A percentile compares a stretch with the other conserved stretches of the same genome.
Evolutionary conservation across 805 yeast species (phyloP).

Genomic region (Debaryomyces maramus): DNA sequence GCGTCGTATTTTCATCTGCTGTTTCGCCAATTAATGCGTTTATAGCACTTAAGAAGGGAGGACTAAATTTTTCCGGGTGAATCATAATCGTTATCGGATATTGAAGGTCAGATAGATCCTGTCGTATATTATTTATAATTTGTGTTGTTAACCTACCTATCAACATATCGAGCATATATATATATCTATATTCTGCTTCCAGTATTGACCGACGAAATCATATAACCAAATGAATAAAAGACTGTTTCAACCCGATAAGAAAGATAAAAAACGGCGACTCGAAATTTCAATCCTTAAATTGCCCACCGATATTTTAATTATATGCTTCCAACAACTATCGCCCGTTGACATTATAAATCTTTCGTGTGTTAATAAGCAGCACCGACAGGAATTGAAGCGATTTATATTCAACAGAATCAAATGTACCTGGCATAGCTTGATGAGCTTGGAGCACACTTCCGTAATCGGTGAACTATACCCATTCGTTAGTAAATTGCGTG

Average conservation of each 20-base stretch:
- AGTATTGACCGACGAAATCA: too few species aligned
- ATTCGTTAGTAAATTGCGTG: slow-evolving; percentile 25
- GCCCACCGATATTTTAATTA: slow-evolving; percentile 11
- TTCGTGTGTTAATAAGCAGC: slow-evolving; percentile 14
- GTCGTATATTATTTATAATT: slow-evolving; percentile 6
- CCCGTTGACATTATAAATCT: slow-evolving; percentile 12
- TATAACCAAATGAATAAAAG: neutral
- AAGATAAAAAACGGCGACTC: neutral
- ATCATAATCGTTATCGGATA: slow-evolving; percentile 18
- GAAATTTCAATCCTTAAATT: slow-evolving; percentile 4
- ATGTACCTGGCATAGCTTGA: slow-evolving; percentile 27
- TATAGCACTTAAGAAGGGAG: slow-evolving; percentile 26
- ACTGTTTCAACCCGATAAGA: neutral
- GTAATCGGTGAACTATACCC: slow-evolving; percentile 10
- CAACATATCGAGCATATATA: neutral
- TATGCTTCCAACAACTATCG: slow-evolving; percentile 4
- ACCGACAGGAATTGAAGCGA: slow-evolving; percentile 18
- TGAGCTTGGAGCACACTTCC: slow-evolving; percentile 3
- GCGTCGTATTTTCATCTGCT: slow-evolving; percentile 2
- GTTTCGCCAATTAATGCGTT: slow-evolving; percentile 10
- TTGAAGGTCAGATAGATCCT: slow-evolving; percentile 6
- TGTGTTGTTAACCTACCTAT: neutral
- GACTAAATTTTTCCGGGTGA: slow-evolving; percentile 24
- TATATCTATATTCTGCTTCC: too few species aligned
- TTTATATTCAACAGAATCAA: slow-evolving; percentile 22